Evolutionary conservation across 2,329 filamentous ascomycete genomes (phyloP).

Genomic region (Aspergillus melleus): DNA sequence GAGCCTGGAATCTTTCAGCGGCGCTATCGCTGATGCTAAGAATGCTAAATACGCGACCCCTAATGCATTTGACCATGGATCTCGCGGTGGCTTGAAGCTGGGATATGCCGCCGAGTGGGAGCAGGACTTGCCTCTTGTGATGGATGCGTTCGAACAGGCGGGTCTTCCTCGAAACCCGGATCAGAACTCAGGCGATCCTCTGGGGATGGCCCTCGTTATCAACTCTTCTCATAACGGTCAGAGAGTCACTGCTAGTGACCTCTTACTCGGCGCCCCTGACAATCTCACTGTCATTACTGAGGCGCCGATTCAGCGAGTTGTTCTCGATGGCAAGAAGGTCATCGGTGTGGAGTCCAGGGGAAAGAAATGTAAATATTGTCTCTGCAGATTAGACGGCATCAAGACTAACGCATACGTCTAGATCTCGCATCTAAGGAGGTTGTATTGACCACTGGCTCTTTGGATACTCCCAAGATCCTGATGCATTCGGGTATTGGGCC

Average conservation of each 20-base stretch:
- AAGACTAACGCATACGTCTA: constrained; percentile 6
- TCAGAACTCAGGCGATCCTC: constrained; percentile 59
- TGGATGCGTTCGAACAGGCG: constrained; percentile 51
- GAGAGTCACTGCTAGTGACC: constrained; percentile 54
- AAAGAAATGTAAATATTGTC: constrained; percentile 41
- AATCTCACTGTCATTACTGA: constrained; percentile 57
- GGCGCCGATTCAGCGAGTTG: constrained; percentile 49
- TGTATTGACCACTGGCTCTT: constrained; percentile 41
- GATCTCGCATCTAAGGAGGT: constrained; percentile 40
- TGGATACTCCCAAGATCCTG: constrained; percentile 45
- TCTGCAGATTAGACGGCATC: not conserved
- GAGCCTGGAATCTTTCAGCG: constrained; percentile 56
- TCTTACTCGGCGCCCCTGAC: constrained; percentile 44
- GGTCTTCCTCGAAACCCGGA: constrained; percentile 55
- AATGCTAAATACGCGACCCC: constrained; percentile 52
- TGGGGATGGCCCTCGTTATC: constrained; percentile 55
- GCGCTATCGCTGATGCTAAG: constrained; percentile 36
- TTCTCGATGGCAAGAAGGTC: constrained; percentile 49
- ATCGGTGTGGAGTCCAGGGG: constrained; percentile 48
- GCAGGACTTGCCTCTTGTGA: constrained; percentile 45
- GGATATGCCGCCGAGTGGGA: constrained; percentile 54
- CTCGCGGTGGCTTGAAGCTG: constrained; percentile 49
- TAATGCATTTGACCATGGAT: constrained; percentile 49
- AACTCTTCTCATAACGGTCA: constrained; percentile 52
- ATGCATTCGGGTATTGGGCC: constrained; percentile 53